phyloP scores from a whole-genome alignment of 116 monocot species.

The Thalassia testudinum region DNA sequence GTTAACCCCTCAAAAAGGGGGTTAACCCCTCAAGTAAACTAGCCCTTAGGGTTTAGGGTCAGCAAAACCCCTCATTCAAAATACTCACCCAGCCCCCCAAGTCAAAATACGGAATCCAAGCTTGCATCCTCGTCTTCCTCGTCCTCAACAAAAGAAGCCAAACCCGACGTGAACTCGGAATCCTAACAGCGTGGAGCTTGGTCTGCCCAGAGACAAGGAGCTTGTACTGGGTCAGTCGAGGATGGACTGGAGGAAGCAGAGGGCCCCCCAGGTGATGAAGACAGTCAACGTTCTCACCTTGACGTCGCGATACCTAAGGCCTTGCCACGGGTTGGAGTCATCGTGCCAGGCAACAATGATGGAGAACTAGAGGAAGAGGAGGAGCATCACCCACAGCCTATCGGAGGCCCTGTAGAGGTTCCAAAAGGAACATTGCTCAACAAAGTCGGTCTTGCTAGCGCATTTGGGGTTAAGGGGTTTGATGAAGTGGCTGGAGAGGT shows the following conservation, averaged over 20 bases:
- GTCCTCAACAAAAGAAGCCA: no score
- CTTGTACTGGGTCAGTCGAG: slow-evolving; percentile 75
- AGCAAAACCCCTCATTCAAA: no score
- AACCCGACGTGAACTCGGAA: no score
- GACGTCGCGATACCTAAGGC: slow-evolving; percentile 30
- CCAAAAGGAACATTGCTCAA: slow-evolving; percentile 66
- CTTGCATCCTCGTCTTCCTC: no score
- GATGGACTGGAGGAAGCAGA: slow-evolving; percentile 58
- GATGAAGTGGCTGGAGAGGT: slow-evolving; percentile 51
- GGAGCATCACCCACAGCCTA: slow-evolving; percentile 81
- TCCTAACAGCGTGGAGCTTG: slow-evolving; percentile 38
- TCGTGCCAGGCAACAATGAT: slow-evolving; percentile 78
- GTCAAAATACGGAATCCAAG: no score
- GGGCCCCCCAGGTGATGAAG: slow-evolving; percentile 84
- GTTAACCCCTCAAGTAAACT: no score
- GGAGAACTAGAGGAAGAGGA: slow-evolving; percentile 83
- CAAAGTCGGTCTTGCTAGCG: slow-evolving; percentile 83
- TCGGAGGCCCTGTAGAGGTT: slow-evolving; percentile 86
- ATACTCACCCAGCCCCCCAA: no score
- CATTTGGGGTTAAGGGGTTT: slow-evolving; percentile 18
- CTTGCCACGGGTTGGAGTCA: slow-evolving; percentile 40
- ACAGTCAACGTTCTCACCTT: slow-evolving; percentile 51
- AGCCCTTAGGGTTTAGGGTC: no score
- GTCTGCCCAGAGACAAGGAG: slow-evolving; percentile 58
- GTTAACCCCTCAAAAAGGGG: no score